phyloP scores from a whole-genome alignment of 805 yeast species.

The Lipomyces starkeyi region DNA sequence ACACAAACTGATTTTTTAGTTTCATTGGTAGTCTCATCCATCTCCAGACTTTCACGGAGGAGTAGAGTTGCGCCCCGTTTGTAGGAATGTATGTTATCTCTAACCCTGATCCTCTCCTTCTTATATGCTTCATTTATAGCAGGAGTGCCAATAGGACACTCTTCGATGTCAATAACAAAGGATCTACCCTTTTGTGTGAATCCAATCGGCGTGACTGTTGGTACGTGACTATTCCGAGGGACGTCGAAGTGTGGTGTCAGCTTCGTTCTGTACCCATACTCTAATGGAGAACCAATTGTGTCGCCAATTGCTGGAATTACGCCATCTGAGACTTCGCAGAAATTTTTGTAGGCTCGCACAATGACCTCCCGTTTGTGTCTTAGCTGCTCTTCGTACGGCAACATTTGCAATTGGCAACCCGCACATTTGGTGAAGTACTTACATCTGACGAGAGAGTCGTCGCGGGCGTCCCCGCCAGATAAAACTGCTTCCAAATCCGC shows the following conservation, averaged over 20 bases:
- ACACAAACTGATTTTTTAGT: slow-evolving; percentile 77
- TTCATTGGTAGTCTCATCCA: slow-evolving; percentile 45
- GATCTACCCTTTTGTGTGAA: slow-evolving; percentile 81
- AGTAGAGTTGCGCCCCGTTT: slow-evolving; percentile 87
- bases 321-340: slow-evolving; percentile 53
- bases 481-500: slow-evolving; percentile 68
- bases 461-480: slow-evolving; percentile 53
- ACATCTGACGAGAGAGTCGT: slow-evolving; percentile 71
- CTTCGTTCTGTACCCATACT: slow-evolving; percentile 84
- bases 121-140: slow-evolving; percentile 75
- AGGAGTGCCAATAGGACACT: slow-evolving; percentile 85
- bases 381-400: slow-evolving; percentile 75
- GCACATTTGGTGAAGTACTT: slow-evolving; percentile 90
- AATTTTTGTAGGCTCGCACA: slow-evolving; percentile 76
- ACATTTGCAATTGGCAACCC: slow-evolving; percentile 91
- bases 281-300: slow-evolving; percentile 78
- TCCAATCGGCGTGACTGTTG: slow-evolving; percentile 64
- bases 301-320: slow-evolving; percentile 63
- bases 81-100: slow-evolving; percentile 54
- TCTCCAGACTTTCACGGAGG: slow-evolving; percentile 64
- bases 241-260: slow-evolving; percentile 93
- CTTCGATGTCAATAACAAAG: slow-evolving; percentile 86
- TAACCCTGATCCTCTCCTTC: slow-evolving; percentile 67
- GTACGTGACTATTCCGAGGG: slow-evolving; percentile 56
- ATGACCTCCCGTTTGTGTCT: slow-evolving; percentile 75